Evolutionary conservation across 805 yeast genomes (phyloP).

Genomic region (Clavispora vitiphila): DNA sequence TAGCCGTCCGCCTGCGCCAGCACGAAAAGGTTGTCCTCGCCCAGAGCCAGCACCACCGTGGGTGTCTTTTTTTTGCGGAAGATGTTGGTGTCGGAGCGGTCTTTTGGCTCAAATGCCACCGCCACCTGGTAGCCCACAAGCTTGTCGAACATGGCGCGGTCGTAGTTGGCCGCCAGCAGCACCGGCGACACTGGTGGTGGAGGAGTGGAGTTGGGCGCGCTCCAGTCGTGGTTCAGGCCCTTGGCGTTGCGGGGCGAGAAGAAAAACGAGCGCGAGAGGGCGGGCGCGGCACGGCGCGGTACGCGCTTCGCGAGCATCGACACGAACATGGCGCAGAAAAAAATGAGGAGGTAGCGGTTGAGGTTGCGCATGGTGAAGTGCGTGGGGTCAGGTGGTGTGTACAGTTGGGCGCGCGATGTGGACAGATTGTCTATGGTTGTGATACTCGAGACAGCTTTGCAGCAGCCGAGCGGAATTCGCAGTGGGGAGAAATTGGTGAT

Average conservation of each 20-base stretch:
- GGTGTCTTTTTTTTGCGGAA: conserved; percentile 32
- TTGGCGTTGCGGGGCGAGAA: conserved; percentile 5
- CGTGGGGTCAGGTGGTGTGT: conserved; percentile 1
- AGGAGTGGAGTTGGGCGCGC: conserved; percentile 5
- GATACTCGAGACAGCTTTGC: no score
- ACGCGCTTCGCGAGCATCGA: conserved; percentile 5
- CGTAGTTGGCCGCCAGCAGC: conserved; percentile 15
- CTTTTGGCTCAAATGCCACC: conserved; percentile 73
- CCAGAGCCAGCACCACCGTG: conserved; percentile 53
- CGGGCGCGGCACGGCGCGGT: background rate
- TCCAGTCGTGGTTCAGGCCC: conserved; percentile 6
- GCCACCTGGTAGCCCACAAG: conserved; percentile 48
- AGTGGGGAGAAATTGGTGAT: background rate
- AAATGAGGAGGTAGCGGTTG: conserved; percentile 2
- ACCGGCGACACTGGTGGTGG: conserved; percentile 13
- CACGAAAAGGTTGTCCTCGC: conserved; percentile 71
- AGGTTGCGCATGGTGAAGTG: conserved; percentile 1
- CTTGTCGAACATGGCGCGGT: conserved; percentile 15
- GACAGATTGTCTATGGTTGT: background rate
- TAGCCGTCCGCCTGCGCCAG: conserved; percentile 35
- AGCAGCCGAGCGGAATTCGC: no score
- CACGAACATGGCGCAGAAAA: conserved; percentile 8
- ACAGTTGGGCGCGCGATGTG: background rate
- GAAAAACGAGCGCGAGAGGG: conserved; percentile 4
- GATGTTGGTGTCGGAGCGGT: conserved; percentile 48